phyloP scores from a whole-genome alignment of 2,329 filamentous ascomycete species.

The Colletotrichum sp. region DNA sequence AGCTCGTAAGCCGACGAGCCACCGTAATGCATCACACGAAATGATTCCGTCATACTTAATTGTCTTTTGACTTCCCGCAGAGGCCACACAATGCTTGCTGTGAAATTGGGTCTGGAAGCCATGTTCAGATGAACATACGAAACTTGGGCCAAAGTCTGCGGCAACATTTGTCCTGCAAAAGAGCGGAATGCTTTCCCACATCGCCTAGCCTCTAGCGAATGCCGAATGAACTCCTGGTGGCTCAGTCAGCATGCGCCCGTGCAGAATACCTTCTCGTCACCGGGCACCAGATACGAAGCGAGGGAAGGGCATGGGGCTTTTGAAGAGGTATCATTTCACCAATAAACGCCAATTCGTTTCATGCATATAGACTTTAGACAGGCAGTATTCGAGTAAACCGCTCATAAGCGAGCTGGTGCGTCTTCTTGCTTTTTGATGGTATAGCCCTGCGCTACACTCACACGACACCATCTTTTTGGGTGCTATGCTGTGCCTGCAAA shows the following conservation, averaged over 20 bases:
- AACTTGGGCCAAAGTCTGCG: not conserved
- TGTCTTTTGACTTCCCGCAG: not conserved
- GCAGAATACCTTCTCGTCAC: not conserved
- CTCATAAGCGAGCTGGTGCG: not conserved
- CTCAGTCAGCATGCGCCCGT: not conserved
- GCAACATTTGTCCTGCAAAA: not conserved
- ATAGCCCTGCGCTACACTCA: conserved; percentile 5
- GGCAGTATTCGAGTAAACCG: not conserved
- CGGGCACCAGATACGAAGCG: not conserved
- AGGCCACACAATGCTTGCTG: not conserved
- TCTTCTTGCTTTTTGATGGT: conserved; percentile 4
- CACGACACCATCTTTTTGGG: not conserved
- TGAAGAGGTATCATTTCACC: conserved; percentile 1
- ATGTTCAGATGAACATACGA: not conserved
- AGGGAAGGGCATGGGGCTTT: not conserved
- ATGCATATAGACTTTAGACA: not conserved
- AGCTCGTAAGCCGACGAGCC: not conserved
- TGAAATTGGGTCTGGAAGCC: not conserved
- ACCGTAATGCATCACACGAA: not conserved
- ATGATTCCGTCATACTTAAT: not conserved
- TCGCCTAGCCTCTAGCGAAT: not conserved
- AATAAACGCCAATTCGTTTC: not conserved
- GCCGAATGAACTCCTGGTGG: not conserved
- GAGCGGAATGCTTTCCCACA: not conserved
- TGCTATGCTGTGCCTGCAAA: not conserved